Conservation (phyloP, 768 basidiomycete species). For the Lactarius evosmus region DNA sequence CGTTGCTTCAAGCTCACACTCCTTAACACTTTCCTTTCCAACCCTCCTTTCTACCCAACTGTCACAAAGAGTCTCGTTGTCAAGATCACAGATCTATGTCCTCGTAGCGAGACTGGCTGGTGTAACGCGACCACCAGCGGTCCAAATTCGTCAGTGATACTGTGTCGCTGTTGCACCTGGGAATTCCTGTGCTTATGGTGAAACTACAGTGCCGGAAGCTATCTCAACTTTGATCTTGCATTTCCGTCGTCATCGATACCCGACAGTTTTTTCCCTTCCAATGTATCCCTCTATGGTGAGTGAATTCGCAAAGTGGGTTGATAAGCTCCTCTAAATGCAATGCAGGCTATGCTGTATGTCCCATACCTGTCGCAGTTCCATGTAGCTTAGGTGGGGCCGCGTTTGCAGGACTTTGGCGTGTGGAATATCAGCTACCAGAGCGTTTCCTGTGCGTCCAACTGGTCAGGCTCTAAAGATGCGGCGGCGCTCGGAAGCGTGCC, state of each 20-base stretch:
- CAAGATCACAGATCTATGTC: conserved; percentile 81
- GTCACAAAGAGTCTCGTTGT: conserved; percentile 60
- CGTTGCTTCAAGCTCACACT: conserved; percentile 77
- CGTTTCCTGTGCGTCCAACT: conserved; percentile 57
- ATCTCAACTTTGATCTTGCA: conserved; percentile 80
- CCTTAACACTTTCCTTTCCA: conserved; percentile 59
- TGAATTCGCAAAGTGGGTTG: conserved; percentile 2
- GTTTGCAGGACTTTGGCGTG: conserved; percentile 71
- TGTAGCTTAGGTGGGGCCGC: background rate
- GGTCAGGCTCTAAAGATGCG: conserved; percentile 58
- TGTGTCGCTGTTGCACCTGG: background rate
- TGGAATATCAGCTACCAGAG: conserved; percentile 77
- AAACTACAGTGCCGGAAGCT: conserved; percentile 54
- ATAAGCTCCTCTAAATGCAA: background rate
- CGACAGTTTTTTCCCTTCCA: conserved; percentile 69
- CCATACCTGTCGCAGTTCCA: background rate
- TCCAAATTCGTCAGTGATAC: conserved; percentile 57
- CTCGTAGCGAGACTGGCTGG: conserved; percentile 58
- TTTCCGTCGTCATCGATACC: conserved; percentile 70
- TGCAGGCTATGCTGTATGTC: conserved; percentile 41
- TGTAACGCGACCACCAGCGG: conserved; percentile 62
- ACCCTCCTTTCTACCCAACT: conserved; percentile 68
- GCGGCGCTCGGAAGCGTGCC: conserved; percentile 68
- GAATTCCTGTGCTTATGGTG: conserved; percentile 1
- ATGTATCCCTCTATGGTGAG: conserved; percentile 61